A percentile compares a stretch with the other conserved stretches of the same genome.
Evolutionary conservation across 192 early-diverging fungal genomes (phyloP).

Genomic region (Dimargaris verticillata): DNA sequence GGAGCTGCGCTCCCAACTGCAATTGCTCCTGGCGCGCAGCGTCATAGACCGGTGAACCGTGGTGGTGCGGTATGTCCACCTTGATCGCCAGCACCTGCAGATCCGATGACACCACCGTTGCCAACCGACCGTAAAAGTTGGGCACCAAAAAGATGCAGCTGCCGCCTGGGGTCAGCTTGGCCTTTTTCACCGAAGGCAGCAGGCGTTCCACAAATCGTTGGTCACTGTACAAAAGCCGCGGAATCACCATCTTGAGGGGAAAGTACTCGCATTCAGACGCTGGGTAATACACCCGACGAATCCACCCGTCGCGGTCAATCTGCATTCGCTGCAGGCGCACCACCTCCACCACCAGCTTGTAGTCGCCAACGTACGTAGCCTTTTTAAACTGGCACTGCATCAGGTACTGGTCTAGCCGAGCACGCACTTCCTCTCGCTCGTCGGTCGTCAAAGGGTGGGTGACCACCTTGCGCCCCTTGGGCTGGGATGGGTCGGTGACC

Average conservation of each 20-base stretch:
- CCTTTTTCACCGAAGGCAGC: slow-evolving; percentile 23
- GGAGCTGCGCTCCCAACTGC: neutral
- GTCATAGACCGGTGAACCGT: neutral
- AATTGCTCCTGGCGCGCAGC: neutral
- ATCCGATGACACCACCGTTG: slow-evolving; percentile 6
- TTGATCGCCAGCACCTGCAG: neutral
- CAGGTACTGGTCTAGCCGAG: slow-evolving; percentile 43
- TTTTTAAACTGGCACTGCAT: slow-evolving; percentile 22
- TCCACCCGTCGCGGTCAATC: slow-evolving; percentile 21
- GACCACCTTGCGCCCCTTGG: slow-evolving; percentile 44
- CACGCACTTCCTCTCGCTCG: slow-evolving; percentile 40
- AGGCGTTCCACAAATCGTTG: slow-evolving; percentile 16
- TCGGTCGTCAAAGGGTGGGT: slow-evolving; percentile 45
- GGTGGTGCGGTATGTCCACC: neutral
- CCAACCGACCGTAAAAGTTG: slow-evolving; percentile 12
- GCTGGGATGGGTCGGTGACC: slow-evolving; percentile 24
- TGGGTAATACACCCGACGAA: slow-evolving; percentile 25
- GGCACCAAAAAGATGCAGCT: slow-evolving; percentile 23
- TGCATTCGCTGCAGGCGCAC: slow-evolving; percentile 23
- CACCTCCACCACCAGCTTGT: slow-evolving; percentile 21
- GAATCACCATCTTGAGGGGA: slow-evolving; percentile 16
- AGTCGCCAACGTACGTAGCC: slow-evolving; percentile 12
- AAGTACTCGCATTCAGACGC: neutral
- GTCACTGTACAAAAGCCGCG: slow-evolving; percentile 12
- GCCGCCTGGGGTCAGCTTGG: slow-evolving; percentile 6